phyloP scores from a whole-genome alignment of 2,329 filamentous ascomycete genomes.

The Venturia oleaginea region DNA sequence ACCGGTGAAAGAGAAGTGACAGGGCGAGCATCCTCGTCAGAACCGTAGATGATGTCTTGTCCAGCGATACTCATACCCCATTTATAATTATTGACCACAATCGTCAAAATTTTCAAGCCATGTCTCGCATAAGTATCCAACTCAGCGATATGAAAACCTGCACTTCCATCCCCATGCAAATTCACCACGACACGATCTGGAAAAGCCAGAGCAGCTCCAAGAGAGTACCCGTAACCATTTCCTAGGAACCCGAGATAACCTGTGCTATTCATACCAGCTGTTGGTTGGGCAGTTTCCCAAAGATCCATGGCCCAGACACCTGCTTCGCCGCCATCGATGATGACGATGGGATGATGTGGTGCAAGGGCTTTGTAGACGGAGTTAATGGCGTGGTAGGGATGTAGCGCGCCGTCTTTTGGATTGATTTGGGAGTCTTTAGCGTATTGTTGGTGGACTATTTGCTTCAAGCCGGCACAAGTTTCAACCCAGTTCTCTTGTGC shows the following conservation, averaged over 20 bases:
- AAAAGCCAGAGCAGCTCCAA: slow-evolving; percentile 36
- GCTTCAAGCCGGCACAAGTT: slow-evolving; percentile 1
- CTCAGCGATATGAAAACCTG: slow-evolving; percentile 39
- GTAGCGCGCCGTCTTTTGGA: slow-evolving; percentile 25
- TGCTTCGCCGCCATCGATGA: slow-evolving; percentile 34
- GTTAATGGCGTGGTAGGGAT: slow-evolving; percentile 36
- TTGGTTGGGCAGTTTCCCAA: slow-evolving; percentile 21
- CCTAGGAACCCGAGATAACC: slow-evolving; percentile 38
- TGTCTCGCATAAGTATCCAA: slow-evolving; percentile 37
- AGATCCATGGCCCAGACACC: slow-evolving; percentile 29
- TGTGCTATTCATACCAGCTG: slow-evolving; percentile 22
- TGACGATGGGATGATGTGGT: slow-evolving; percentile 29
- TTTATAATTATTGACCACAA: slow-evolving; percentile 36
- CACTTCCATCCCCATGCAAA: slow-evolving; percentile 37
- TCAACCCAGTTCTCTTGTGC: slow-evolving; percentile 8
- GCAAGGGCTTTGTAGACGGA: slow-evolving; percentile 27
- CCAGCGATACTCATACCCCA: slow-evolving; percentile 39
- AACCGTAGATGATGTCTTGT: slow-evolving; percentile 36
- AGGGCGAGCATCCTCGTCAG: slow-evolving; percentile 23
- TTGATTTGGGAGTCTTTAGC: slow-evolving; percentile 21
- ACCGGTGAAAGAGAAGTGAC: slow-evolving; percentile 24
- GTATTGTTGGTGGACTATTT: slow-evolving; percentile 17
- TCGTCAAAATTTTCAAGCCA: slow-evolving; percentile 32
- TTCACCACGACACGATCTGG: slow-evolving; percentile 32
- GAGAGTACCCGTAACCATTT: slow-evolving; percentile 37